Conservation (phyloP, 768 basidiomycete genomes). For the Tremella mesenterica region DNA sequence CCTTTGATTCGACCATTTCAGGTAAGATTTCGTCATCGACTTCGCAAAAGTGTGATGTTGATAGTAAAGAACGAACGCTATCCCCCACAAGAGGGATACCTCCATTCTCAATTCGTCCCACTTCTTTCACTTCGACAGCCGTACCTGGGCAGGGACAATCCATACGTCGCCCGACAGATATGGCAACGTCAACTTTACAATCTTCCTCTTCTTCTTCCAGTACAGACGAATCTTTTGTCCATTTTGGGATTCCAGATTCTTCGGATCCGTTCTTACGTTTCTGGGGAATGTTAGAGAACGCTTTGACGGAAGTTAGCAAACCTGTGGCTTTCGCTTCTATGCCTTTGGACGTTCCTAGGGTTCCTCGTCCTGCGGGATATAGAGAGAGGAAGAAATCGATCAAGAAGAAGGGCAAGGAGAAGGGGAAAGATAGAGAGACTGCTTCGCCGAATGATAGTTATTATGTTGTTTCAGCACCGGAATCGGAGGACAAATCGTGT, state of each 20-base stretch:
- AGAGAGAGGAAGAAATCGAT: neutral
- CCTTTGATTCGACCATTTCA: too few species aligned
- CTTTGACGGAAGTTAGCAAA: slow-evolving; percentile 37
- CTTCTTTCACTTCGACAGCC: neutral
- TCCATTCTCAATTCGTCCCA: slow-evolving; percentile 25
- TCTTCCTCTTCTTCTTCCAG: slow-evolving; percentile 28
- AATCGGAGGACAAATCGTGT: slow-evolving; percentile 5
- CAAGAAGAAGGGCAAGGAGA: neutral
- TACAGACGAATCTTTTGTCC: slow-evolving; percentile 14
- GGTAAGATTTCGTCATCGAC: too few species aligned
- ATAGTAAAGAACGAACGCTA: neutral
- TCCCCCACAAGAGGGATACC: slow-evolving; percentile 5
- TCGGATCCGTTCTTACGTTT: slow-evolving; percentile 42
- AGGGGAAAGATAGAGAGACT: too few species aligned
- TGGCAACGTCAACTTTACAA: slow-evolving; percentile 11
- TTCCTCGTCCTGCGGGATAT: neutral
- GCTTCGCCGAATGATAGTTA: neutral
- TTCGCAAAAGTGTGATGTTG: too few species aligned
- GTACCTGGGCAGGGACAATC: neutral
- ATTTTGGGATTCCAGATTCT: slow-evolving; percentile 26
- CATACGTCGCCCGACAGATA: slow-evolving; percentile 1
- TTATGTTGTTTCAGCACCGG: neutral
- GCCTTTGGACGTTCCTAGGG: slow-evolving; percentile 16
- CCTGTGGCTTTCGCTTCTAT: slow-evolving; percentile 39
- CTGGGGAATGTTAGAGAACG: slow-evolving; percentile 42